A percentile compares a stretch with the other conserved stretches of the same genome.
These are phyloP conservation scores for Xylaria longipes DNA, from an alignment of 495 filamentous ascomycete species.

Conservation along the genomic window DNA sequence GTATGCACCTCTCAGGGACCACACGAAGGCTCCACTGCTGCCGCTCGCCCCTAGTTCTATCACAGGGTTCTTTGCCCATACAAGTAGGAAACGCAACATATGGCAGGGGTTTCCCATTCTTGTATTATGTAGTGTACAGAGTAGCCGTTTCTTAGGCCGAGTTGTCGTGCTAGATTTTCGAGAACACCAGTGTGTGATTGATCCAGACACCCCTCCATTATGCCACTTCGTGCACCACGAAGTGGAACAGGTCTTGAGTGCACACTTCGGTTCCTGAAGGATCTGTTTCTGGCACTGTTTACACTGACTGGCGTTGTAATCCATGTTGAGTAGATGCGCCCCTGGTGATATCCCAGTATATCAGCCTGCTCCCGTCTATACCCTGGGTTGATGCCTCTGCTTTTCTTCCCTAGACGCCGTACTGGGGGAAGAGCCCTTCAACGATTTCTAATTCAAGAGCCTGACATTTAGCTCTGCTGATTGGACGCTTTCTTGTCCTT, in stretches of 20 bases:
- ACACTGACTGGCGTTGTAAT: conserved; percentile 14
- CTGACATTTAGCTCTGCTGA: conserved; percentile 7
- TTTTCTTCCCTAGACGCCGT: conserved; percentile 2
- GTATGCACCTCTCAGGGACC: conserved; percentile 16
- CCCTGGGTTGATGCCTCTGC: conserved; percentile 13
- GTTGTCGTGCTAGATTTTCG: conserved; percentile 3
- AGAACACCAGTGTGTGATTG: conserved; percentile 11
- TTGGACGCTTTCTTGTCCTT: conserved; percentile 14
- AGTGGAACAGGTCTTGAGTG: conserved; percentile 5
- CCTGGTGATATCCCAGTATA: conserved; percentile 20
- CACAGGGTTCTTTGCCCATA: conserved; percentile 8
- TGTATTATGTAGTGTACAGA: not conserved
- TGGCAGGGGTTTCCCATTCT: conserved; percentile 10
- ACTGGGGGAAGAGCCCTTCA: not conserved
- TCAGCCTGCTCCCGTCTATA: conserved; percentile 25
- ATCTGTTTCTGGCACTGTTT: conserved; percentile 21
- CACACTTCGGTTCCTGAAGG: conserved; percentile 16
- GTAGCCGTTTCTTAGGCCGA: not conserved
- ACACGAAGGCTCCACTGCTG: conserved; percentile 17
- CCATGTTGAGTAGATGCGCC: conserved; percentile 16
- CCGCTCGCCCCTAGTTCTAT: conserved; percentile 10
- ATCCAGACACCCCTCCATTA: conserved; percentile 20
- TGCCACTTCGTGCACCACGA: conserved; percentile 6
- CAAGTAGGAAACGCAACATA: conserved; percentile 15
- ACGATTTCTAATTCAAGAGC: not conserved